These are phyloP conservation scores for Russula sp. DNA, from an alignment of 768 basidiomycete species.

Conservation along the genomic window DNA sequence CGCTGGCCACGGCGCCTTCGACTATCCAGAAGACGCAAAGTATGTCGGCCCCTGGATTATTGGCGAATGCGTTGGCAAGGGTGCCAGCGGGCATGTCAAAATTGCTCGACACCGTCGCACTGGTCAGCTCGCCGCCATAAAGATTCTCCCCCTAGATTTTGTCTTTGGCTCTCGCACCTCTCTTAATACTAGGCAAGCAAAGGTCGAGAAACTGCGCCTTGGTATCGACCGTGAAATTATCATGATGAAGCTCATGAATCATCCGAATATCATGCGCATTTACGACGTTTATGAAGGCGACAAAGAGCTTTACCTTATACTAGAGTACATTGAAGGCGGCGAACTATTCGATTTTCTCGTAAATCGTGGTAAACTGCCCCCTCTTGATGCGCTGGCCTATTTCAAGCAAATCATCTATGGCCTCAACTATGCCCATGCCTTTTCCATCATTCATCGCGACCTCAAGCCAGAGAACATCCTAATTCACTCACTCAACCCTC, in stretches of 20 bases:
- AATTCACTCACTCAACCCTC: slow-evolving; percentile 72
- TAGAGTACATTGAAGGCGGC: slow-evolving; percentile 94
- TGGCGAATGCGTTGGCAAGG: slow-evolving; percentile 90
- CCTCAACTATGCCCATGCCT: slow-evolving; percentile 93
- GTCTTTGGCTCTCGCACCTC: slow-evolving; percentile 67
- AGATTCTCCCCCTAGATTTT: slow-evolving; percentile 84
- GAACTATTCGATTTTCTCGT: slow-evolving; percentile 96
- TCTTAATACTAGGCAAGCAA: slow-evolving; percentile 55
- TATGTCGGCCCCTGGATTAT: slow-evolving; percentile 88
- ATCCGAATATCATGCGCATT: slow-evolving; percentile 92
- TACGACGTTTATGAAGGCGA: slow-evolving; percentile 95
- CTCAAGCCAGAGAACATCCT: slow-evolving; percentile 97
- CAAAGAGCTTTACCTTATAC: slow-evolving; percentile 82
- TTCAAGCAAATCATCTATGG: slow-evolving; percentile 96
- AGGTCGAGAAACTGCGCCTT: slow-evolving; percentile 73
- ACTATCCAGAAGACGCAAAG: slow-evolving; percentile 78
- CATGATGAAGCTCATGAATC: slow-evolving; percentile 99
- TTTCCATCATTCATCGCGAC: slow-evolving; percentile 97
- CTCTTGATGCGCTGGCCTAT: slow-evolving; percentile 78
- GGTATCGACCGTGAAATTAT: slow-evolving; percentile 93
- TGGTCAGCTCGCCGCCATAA: slow-evolving; percentile 90
- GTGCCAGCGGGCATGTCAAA: slow-evolving; percentile 90
- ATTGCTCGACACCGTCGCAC: slow-evolving; percentile 83
- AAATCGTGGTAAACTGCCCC: slow-evolving; percentile 72
- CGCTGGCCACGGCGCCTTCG: slow-evolving; percentile 66